phyloP scores from a whole-genome alignment of 768 basidiomycete species.

The Suillus cothurnatus region DNA sequence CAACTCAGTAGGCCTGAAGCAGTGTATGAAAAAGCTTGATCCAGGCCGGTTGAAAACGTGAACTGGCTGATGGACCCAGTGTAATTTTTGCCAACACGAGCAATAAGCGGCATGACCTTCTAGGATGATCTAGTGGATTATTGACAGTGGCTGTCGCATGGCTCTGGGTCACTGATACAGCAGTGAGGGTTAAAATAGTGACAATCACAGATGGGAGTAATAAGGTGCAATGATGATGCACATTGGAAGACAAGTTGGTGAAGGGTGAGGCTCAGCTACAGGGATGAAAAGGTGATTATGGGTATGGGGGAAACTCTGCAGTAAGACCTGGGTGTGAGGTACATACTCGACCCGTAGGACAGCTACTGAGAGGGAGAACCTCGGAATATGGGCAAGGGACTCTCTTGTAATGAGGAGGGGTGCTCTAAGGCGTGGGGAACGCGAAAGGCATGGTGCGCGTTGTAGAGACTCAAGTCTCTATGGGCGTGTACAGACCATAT shows the following conservation, averaged over 20 bases:
- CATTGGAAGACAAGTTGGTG: slow-evolving; percentile 49
- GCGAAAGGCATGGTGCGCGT: too few relatives aligned
- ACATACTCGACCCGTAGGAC: too few relatives aligned
- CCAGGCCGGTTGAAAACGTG: slow-evolving; percentile 62
- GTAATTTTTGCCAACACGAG: slow-evolving; percentile 64
- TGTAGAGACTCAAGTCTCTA: too few relatives aligned
- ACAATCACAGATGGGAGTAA: slow-evolving; percentile 64
- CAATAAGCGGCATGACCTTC: slow-evolving; percentile 82
- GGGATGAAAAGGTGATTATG: too few relatives aligned
- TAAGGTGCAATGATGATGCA: slow-evolving; percentile 43
- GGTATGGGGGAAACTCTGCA: too few relatives aligned
- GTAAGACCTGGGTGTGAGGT: too few relatives aligned
- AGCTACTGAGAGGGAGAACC: too few relatives aligned
- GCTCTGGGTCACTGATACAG: slow-evolving; percentile 38
- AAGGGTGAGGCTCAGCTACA: too few relatives aligned
- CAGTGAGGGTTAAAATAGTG: slow-evolving; percentile 55
- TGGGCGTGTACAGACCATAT: too few relatives aligned
- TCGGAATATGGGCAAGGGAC: too few relatives aligned
- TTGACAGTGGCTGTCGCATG: slow-evolving; percentile 52
- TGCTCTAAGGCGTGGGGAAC: too few relatives aligned
- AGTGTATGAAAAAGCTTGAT: slow-evolving; percentile 49
- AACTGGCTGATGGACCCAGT: slow-evolving; percentile 65
- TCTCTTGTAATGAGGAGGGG: too few relatives aligned
- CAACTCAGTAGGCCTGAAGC: slow-evolving; percentile 67
- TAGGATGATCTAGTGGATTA: slow-evolving; percentile 63